A percentile compares a stretch with the other conserved stretches of the same genome.
Evolutionary conservation across 148 eudicot genomes (phyloP).

Genomic region (Nepenthes mirabilis): DNA sequence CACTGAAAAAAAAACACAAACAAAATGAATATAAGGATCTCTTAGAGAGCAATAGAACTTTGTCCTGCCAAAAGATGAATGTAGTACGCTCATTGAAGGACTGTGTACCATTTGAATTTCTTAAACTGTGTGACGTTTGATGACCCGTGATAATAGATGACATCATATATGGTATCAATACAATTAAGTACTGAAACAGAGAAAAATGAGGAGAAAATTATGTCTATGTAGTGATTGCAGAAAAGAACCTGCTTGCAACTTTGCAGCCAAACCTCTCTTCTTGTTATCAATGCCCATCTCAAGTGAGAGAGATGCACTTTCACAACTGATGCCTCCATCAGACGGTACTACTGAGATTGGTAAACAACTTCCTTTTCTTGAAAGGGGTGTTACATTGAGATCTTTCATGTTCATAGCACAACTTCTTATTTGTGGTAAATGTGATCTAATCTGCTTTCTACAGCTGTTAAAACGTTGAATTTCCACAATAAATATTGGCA

Average conservation of each 20-base stretch:
- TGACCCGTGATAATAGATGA: slow-evolving; percentile 32
- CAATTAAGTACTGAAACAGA: neutral
- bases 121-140: slow-evolving; percentile 30
- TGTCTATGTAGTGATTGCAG: neutral
- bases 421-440: slow-evolving; percentile 35
- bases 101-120: slow-evolving; percentile 47
- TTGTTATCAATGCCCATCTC: slow-evolving; percentile 32
- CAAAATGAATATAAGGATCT: slow-evolving; percentile 13
- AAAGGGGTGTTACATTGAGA: slow-evolving; percentile 43
- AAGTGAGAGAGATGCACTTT: slow-evolving; percentile 70
- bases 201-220: neutral
- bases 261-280: slow-evolving; percentile 25
- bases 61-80: neutral
- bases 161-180: slow-evolving; percentile 21
- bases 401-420: slow-evolving; percentile 33
- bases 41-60: too few species aligned
- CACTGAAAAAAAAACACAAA: slow-evolving; percentile 35
- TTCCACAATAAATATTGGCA: neutral
- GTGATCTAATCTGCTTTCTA: slow-evolving; percentile 40
- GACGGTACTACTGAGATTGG: slow-evolving; percentile 31
- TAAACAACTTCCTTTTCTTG: slow-evolving; percentile 63
- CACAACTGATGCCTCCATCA: slow-evolving; percentile 66
- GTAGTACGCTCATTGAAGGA: neutral
- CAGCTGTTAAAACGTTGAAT: neutral
- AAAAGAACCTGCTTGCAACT: slow-evolving; percentile 39